Base-by-base conservation (phyloP, 768 basidiomycete species). In the Serendipita sp. region DNA sequence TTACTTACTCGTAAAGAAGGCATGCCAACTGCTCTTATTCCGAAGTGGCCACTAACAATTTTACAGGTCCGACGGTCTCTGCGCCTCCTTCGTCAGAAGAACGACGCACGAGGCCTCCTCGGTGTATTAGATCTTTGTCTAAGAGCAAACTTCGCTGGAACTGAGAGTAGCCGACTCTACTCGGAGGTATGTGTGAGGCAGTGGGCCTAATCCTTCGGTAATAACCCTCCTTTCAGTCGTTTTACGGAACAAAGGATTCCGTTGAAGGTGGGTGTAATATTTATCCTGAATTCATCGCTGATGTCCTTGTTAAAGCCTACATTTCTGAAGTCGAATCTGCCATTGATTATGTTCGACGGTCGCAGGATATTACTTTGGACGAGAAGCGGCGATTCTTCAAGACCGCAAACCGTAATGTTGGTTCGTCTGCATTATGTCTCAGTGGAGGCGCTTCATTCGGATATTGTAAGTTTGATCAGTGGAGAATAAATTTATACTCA, bases 381-480 rank as follows among this genome's bases (percentile, higher is more conserved):
- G 93, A 97, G 75, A 98, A 97, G 77, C 83, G 83, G 68, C 81
- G 85, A 8, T 97, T 99, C 73, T 98, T 96, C 78, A 88, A 88
- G 72, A 86, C 81, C 67, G 83, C 86, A 51, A 92, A 90, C 71
- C 86, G 88, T 56, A 94, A 96, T 75, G 79, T 94, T 10, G 95
- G 95, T 28, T 84, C 88, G 2, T 88, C 89, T 45, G 95, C 96
- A 0, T 76, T 99, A 3, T 98, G 95, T 73, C 80, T 99, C 10
- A 92, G 89, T n/a, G 96, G 96, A 15, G 95, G 96, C 3, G 96
- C 90, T 5, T 86, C 87, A 0, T 95, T 97, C 71, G 93, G 92
- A 7, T 96, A 95, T 72, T 97, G 92, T 86, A 74, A 71, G 83
- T 69, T 63, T 24, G 28, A 38, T 53, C n/a, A 54, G 44, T 46